Evolutionary conservation across 1,284 basidiomycete genomes (phyloP).

Genomic region (Boletus subluridellus): DNA sequence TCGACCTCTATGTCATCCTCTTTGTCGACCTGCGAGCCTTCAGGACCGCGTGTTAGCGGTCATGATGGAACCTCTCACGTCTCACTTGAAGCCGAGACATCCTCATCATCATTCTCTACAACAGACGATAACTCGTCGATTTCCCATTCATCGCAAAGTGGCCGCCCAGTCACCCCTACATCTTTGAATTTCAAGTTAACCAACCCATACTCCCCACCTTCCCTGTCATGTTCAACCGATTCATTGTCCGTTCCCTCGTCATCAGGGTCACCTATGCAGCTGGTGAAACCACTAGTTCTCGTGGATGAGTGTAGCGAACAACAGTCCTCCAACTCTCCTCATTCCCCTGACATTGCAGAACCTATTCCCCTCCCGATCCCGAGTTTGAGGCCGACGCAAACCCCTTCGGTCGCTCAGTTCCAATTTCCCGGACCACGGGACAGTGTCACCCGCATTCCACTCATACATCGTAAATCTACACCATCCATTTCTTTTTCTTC

Average conservation of each 20-base stretch:
- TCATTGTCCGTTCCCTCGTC: constrained; percentile 44
- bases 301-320: constrained; percentile 24
- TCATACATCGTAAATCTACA: constrained; percentile 38
- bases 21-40: constrained; percentile 10
- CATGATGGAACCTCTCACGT: background rate
- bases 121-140: constrained; percentile 33
- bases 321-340: constrained; percentile 18
- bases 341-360: constrained; percentile 30
- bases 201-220: constrained; percentile 37
- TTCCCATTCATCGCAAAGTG: constrained; percentile 29
- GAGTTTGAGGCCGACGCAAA: constrained; percentile 12
- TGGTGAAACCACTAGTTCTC: constrained; percentile 28
- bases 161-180: constrained; percentile 37
- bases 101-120: constrained; percentile 24
- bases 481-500: constrained; percentile 38
- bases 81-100: constrained; percentile 22
- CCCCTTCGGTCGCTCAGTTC: constrained; percentile 29
- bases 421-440: constrained; percentile 42
- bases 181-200: constrained; percentile 38
- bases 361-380: constrained; percentile 31
- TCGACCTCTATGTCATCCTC: constrained; percentile 1
- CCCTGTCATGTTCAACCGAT: constrained; percentile 45
- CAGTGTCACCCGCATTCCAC: constrained; percentile 31
- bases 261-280: constrained; percentile 38
- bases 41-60: background rate